Evolutionary conservation across 495 filamentous ascomycete species (phyloP).

Genomic region (Tuber melanosporum): DNA sequence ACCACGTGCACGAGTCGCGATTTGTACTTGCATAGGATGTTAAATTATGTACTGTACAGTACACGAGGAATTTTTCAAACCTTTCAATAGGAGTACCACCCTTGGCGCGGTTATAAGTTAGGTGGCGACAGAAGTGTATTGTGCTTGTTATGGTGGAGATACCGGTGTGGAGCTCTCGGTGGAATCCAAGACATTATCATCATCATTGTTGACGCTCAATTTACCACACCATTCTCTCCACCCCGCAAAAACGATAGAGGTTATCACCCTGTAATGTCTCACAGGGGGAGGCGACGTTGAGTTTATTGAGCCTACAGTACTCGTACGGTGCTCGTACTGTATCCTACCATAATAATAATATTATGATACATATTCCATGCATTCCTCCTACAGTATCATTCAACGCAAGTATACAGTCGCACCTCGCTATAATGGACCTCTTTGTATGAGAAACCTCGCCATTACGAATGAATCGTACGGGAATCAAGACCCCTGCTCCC

Average conservation of each 20-base stretch:
- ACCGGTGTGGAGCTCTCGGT: not conserved
- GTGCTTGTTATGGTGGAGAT: not conserved
- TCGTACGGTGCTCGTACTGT: not conserved
- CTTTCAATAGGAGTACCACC: not conserved
- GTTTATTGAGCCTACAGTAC: not conserved
- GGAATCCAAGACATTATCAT: not conserved
- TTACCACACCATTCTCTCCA: not conserved
- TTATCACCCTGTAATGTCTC: not conserved
- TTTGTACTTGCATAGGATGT: not conserved
- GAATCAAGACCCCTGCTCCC: too few relatives aligned
- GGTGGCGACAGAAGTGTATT: not conserved
- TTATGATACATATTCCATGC: not conserved
- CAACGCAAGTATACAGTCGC: not conserved
- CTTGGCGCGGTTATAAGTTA: not conserved
- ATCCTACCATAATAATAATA: not conserved
- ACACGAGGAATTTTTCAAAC: not conserved
- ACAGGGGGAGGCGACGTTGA: not conserved
- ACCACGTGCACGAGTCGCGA: not conserved
- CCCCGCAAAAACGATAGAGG: not conserved
- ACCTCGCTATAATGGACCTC: too few relatives aligned
- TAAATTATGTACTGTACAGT: too few relatives aligned
- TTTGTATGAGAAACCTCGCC: too few relatives aligned
- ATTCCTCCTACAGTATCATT: not conserved
- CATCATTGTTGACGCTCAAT: not conserved
- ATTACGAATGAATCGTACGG: too few relatives aligned